Conservation (phyloP, 352 stramenopile species). For the Phytophthora rubi region DNA sequence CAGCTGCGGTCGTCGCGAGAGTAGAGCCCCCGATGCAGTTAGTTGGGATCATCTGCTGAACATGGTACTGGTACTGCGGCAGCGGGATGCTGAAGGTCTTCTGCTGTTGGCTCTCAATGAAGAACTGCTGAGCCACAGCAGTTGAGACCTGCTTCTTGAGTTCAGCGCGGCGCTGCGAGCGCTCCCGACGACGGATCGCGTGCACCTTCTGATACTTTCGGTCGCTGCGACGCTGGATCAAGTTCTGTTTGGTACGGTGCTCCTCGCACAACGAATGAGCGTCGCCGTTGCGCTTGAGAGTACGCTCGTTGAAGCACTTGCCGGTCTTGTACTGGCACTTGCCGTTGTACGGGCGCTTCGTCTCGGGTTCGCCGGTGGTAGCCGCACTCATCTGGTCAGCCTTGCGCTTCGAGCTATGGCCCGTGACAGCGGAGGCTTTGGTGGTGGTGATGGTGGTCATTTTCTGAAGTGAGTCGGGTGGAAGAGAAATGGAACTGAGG, state of each 20-base stretch:
- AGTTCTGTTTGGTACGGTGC: conserved; percentile 86
- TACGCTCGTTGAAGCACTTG: conserved; percentile 90
- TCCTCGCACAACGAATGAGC: conserved; percentile 84
- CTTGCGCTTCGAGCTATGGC: conserved; percentile 22
- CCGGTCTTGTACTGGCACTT: conserved; percentile 91
- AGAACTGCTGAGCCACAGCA: conserved; percentile 81
- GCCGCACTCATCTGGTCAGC: conserved; percentile 11
- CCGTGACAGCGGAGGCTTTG: conserved; percentile 1
- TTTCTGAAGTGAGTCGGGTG: conserved; percentile 34
- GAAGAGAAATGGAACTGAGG: conserved; percentile 27
- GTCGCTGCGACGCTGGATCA: conserved; percentile 82
- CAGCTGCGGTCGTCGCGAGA: not conserved
- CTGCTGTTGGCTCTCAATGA: conserved; percentile 81
- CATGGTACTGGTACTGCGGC: conserved; percentile 33
- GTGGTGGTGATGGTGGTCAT: conserved; percentile 27
- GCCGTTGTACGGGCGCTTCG: conserved; percentile 58
- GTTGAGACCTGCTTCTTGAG: conserved; percentile 85
- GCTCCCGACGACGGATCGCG: conserved; percentile 75
- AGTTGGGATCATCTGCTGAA: conserved; percentile 31
- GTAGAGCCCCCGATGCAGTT: conserved; percentile 1
- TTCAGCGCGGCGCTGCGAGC: conserved; percentile 74
- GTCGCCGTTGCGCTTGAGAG: conserved; percentile 84
- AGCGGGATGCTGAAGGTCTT: conserved; percentile 59
- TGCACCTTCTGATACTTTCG: conserved; percentile 88
- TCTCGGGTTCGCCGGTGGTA: conserved; percentile 12